These are phyloP conservation scores for Thamnidium elegans DNA, from an alignment of 192 early-diverging fungal species.

Conservation along the genomic window DNA sequence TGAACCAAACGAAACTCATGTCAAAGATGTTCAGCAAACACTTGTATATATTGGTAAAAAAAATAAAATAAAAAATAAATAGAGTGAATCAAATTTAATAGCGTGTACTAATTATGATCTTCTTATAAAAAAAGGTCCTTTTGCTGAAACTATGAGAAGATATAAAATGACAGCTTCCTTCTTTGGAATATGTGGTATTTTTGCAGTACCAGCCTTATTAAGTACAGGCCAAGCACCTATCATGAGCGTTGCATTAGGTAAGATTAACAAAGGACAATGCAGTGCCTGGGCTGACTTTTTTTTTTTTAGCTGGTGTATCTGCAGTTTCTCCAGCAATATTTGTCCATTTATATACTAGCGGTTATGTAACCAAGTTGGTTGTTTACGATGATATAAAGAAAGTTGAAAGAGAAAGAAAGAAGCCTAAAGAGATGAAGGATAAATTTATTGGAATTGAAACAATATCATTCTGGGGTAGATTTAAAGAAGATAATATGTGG, in stretches of 20 bases:
- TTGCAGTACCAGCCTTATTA: slow-evolving; percentile 32
- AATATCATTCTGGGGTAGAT: slow-evolving; percentile 21
- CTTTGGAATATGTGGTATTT: slow-evolving; percentile 34
- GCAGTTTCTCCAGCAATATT: slow-evolving; percentile 31
- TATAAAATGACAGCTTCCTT: slow-evolving; percentile 39
- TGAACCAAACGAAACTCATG: not conserved
- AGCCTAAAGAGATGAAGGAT: slow-evolving; percentile 29
- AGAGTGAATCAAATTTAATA: not conserved
- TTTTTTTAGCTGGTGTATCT: slow-evolving; percentile 29
- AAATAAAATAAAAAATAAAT: not conserved
- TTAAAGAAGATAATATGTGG: slow-evolving; percentile 23
- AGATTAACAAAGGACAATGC: not conserved
- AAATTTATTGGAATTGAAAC: slow-evolving; percentile 35
- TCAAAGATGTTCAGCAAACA: slow-evolving; percentile 18
- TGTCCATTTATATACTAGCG: slow-evolving; percentile 29
- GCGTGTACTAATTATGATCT: not conserved
- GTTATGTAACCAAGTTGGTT: slow-evolving; percentile 27
- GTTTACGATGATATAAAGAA: slow-evolving; percentile 33
- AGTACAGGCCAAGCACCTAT: slow-evolving; percentile 31
- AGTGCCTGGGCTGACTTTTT: slow-evolving; percentile 1
- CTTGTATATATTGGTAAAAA: slow-evolving; percentile 34
- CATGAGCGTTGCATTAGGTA: slow-evolving; percentile 31
- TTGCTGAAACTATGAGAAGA: slow-evolving; percentile 32
- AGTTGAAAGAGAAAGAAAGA: slow-evolving; percentile 26
- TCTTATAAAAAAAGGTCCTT: slow-evolving; percentile 22